phyloP scores from a whole-genome alignment of 2,329 filamentous ascomycete species.

The Colletotrichum simmondsii region DNA sequence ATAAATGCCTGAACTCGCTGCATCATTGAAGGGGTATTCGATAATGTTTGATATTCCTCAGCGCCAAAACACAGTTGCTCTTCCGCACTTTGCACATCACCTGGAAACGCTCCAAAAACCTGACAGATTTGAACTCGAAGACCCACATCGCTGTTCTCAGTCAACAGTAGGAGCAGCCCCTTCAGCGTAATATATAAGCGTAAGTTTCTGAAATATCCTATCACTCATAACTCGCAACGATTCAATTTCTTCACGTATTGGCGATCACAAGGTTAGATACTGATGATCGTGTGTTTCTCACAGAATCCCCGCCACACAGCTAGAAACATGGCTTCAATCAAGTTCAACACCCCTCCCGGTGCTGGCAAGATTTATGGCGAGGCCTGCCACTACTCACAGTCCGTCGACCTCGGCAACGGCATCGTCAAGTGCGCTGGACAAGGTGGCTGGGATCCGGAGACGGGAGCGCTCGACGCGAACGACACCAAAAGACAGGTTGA shows the following conservation, averaged over 20 bases:
- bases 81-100: too few relatives aligned
- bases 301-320: not conserved
- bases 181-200: too few relatives aligned
- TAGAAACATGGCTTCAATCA: not conserved
- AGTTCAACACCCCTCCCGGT: constrained; percentile 7
- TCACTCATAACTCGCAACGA: too few relatives aligned
- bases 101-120: too few relatives aligned
- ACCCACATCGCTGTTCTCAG: too few relatives aligned
- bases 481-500: constrained; percentile 25
- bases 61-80: too few relatives aligned
- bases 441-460: constrained; percentile 36
- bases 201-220: too few relatives aligned
- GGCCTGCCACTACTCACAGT: constrained; percentile 39
- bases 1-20: not conserved
- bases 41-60: too few relatives aligned
- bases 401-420: constrained; percentile 37
- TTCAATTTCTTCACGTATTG: not conserved
- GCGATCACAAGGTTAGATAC: not conserved
- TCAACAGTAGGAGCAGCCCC: too few relatives aligned
- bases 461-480: constrained; percentile 30
- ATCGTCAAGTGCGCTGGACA: constrained; percentile 41
- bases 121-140: too few relatives aligned
- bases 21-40: too few relatives aligned
- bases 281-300: not conserved
- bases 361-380: constrained; percentile 1